phyloP scores from a whole-genome alignment of 768 basidiomycete genomes.

The Auriscalpium microsporum region DNA sequence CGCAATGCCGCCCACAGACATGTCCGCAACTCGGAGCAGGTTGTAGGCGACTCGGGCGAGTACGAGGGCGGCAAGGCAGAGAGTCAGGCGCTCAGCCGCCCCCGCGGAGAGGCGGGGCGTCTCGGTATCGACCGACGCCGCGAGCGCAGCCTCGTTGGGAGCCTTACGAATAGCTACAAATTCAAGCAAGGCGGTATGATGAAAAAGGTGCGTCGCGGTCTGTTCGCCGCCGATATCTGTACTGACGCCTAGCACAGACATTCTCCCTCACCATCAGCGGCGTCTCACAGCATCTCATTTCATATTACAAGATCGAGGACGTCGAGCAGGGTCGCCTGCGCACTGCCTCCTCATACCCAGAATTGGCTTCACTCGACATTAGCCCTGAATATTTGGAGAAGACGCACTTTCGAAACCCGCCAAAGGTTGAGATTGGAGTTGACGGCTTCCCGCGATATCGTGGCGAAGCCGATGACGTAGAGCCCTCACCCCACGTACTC shows the following conservation, averaged over 20 bases:
- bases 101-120: conserved; percentile 43
- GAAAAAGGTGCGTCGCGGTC: conserved; percentile 74
- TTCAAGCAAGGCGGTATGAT: conserved; percentile 91
- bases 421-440: conserved; percentile 75
- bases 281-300: conserved; percentile 85
- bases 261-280: conserved; percentile 84
- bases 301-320: conserved; percentile 90
- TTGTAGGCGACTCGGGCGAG: conserved; percentile 5
- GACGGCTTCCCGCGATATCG: conserved; percentile 80
- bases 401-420: conserved; percentile 85
- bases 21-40: neutral
- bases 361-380: conserved; percentile 81
- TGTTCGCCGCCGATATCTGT: no score
- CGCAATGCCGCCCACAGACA: conserved; percentile 34
- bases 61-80: conserved; percentile 19
- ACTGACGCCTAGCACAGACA: conserved; percentile 42
- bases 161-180: conserved; percentile 86
- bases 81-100: conserved; percentile 46
- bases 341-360: conserved; percentile 79
- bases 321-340: conserved; percentile 83
- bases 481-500: conserved; percentile 24
- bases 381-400: conserved; percentile 83
- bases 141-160: conserved; percentile 80
- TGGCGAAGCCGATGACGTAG: conserved; percentile 68
- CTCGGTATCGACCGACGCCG: conserved; percentile 57